These are phyloP conservation scores for Pelomyxa schiedti DNA, from an alignment of 78 protist genomes.

Conservation along the genomic window DNA sequence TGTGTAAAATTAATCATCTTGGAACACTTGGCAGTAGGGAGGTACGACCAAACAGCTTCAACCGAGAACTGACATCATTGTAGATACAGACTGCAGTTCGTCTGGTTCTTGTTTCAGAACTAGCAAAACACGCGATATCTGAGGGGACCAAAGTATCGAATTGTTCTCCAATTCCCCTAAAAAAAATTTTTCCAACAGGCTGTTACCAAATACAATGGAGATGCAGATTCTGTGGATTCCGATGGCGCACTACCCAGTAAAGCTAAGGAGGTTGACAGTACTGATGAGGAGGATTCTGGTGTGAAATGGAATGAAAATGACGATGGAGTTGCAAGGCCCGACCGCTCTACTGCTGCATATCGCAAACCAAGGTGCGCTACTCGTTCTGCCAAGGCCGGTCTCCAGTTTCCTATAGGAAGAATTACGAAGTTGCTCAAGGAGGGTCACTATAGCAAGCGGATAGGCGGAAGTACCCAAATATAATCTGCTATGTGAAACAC, in stretches of 20 bases:
- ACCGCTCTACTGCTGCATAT: too few species aligned
- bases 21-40: neutral
- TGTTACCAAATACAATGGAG: constrained; percentile 27
- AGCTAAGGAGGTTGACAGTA: too few species aligned
- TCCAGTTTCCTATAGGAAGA: constrained; percentile 81
- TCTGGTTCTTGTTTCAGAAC: constrained; percentile 70
- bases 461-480: constrained; percentile 59
- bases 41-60: neutral
- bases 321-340: too few species aligned
- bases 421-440: constrained; percentile 61
- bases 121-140: constrained; percentile 82
- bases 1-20: neutral
- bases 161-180: too few species aligned
- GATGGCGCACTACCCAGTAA: too few species aligned
- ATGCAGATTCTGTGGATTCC: neutral
- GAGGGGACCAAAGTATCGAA: constrained; percentile 47
- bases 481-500: too few species aligned
- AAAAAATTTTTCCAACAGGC: too few species aligned
- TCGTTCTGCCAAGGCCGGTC: constrained; percentile 38
- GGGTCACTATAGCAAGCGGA: constrained; percentile 71
- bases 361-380: neutral
- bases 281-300: too few species aligned
- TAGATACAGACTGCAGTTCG: constrained; percentile 38
- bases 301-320: too few species aligned
- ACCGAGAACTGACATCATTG: neutral